Evolutionary conservation across 2,329 filamentous ascomycete genomes (phyloP).

Genomic region (Rachicladosporium sp.): DNA sequence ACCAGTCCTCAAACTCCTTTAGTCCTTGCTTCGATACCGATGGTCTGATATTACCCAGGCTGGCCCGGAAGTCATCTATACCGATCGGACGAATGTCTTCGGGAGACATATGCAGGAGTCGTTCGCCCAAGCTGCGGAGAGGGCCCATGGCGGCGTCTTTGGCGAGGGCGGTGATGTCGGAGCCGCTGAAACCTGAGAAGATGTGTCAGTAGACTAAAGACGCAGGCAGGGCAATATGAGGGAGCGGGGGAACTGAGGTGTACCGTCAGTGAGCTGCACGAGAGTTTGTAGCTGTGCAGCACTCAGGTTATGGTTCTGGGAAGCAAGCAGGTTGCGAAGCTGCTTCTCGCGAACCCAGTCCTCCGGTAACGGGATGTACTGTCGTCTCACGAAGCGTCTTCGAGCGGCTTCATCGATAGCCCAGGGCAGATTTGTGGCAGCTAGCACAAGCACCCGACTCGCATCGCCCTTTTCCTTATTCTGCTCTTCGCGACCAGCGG

Average conservation of each 20-base stretch:
- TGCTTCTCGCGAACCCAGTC: slow-evolving; percentile 68
- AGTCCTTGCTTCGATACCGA: slow-evolving; percentile 79
- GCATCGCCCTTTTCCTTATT: slow-evolving; percentile 67
- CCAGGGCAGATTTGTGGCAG: slow-evolving; percentile 94
- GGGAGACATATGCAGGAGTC: slow-evolving; percentile 78
- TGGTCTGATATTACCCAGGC: slow-evolving; percentile 72
- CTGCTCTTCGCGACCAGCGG: slow-evolving; percentile 64
- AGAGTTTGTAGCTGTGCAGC: slow-evolving; percentile 60
- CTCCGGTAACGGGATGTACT: slow-evolving; percentile 93
- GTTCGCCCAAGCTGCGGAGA: slow-evolving; percentile 77
- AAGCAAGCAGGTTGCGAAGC: slow-evolving; percentile 63
- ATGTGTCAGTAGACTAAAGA: neutral
- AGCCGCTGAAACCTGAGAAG: slow-evolving; percentile 77
- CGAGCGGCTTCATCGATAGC: slow-evolving; percentile 93
- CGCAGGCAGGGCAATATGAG: neutral
- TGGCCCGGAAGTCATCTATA: slow-evolving; percentile 71
- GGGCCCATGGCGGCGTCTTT: slow-evolving; percentile 99
- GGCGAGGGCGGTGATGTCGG: slow-evolving; percentile 88
- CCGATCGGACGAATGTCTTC: slow-evolving; percentile 85
- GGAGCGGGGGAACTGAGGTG: neutral
- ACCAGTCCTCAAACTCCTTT: slow-evolving; percentile 89
- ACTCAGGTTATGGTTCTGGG: slow-evolving; percentile 73
- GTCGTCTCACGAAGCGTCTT: slow-evolving; percentile 76
- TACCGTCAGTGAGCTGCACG: slow-evolving; percentile 75
- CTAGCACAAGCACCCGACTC: slow-evolving; percentile 79